Evolutionary conservation across 2,329 filamentous ascomycete species (phyloP).

Genomic region (Neofusicoccum ribis): DNA sequence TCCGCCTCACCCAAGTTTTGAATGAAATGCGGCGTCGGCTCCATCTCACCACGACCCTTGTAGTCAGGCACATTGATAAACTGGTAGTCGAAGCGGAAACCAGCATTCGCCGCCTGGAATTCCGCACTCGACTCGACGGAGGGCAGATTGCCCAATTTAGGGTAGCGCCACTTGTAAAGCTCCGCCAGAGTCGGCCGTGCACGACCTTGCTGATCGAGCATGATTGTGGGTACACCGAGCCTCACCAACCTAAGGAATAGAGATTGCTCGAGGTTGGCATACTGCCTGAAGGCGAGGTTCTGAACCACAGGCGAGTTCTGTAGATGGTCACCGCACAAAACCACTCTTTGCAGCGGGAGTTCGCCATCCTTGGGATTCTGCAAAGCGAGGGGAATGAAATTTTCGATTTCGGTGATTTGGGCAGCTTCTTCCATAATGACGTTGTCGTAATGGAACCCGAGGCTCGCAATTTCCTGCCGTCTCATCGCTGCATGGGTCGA

Average conservation of each 20-base stretch:
- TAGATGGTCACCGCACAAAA: constrained; percentile 91
- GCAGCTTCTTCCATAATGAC: constrained; percentile 98
- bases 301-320: constrained; percentile 97
- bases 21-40: constrained; percentile 91
- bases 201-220: constrained; percentile 89
- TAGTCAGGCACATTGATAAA: constrained; percentile 96
- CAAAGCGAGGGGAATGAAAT: constrained; percentile 91
- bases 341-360: constrained; percentile 78
- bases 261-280: constrained; percentile 93
- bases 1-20: constrained; percentile 97
- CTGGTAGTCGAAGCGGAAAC: constrained; percentile 91
- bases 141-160: constrained; percentile 75
- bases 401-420: constrained; percentile 96
- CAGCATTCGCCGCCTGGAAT: constrained; percentile 81
- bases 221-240: constrained; percentile 86
- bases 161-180: constrained; percentile 93
- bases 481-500: constrained; percentile 97
- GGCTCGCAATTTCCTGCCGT: constrained; percentile 79
- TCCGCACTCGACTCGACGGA: constrained; percentile 68
- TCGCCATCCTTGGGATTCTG: constrained; percentile 76
- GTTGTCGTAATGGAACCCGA: constrained; percentile 98
- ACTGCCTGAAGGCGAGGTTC: constrained; percentile 89
- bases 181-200: constrained; percentile 83
- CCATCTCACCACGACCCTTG: constrained; percentile 82
- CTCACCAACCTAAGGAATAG: constrained; percentile 89